Percentiles rank a stretch among this genome's conserved stretches.
These are phyloP conservation scores for Paxillus rubicundulus DNA, from an alignment of 768 basidiomycete species.

Conservation along the genomic window DNA sequence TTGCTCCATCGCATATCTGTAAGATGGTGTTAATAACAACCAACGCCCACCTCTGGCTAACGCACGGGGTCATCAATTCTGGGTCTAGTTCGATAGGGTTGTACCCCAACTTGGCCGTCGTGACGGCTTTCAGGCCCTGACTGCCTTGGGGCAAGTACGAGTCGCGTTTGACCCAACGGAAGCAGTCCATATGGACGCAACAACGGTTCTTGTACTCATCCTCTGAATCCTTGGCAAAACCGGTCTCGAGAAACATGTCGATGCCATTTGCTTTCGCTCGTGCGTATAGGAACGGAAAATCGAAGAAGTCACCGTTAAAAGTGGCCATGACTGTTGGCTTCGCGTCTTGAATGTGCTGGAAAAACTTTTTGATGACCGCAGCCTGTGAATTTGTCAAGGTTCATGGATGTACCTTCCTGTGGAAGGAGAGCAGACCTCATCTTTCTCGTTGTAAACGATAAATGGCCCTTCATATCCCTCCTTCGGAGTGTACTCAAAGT, in stretches of 20 bases:
- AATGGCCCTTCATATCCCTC: constrained; percentile 98
- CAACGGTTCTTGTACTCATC: constrained; percentile 92
- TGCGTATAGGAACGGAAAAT: constrained; percentile 94
- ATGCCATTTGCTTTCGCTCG: constrained; percentile 85
- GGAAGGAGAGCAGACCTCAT: constrained; percentile 60
- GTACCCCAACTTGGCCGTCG: constrained; percentile 93
- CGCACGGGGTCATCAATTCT: constrained; percentile 98
- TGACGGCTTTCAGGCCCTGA: constrained; percentile 98
- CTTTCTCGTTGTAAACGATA: constrained; percentile 88
- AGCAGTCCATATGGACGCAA: constrained; percentile 98
- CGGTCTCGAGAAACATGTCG: constrained; percentile 94
- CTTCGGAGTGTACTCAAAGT: constrained; percentile 98
- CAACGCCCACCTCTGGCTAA: constrained; percentile 5
- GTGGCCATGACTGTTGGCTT: constrained; percentile 97
- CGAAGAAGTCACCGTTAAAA: constrained; percentile 99
- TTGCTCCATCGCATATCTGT: constrained; percentile 92
- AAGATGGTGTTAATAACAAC: not conserved
- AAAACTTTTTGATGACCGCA: constrained; percentile 81
- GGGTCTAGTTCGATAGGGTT: constrained; percentile 97
- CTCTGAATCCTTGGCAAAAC: constrained; percentile 87
- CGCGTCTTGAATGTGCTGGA: constrained; percentile 88
- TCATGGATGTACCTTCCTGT: not conserved
- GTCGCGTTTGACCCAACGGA: constrained; percentile 99
- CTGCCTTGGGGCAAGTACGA: constrained; percentile 98
- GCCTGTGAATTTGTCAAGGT: constrained; percentile 46